Conservation (phyloP, 768 basidiomycete genomes). For the Suillus lakei region DNA sequence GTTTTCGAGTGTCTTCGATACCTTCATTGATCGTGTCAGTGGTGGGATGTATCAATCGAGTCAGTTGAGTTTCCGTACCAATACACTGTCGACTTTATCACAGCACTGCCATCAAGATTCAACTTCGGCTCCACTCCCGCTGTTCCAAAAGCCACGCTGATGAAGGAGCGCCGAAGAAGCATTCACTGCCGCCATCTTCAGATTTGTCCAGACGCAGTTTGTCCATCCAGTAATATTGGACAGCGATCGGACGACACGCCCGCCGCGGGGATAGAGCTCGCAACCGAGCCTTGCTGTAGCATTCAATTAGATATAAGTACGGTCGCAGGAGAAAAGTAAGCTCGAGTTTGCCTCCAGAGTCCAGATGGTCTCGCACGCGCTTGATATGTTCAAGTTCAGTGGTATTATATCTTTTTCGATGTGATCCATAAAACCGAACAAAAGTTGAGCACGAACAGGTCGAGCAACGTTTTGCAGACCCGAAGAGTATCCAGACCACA, state of each 20-base stretch:
- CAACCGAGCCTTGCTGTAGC: conserved; percentile 18
- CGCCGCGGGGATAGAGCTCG: conserved; percentile 20
- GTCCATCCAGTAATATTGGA: conserved; percentile 22
- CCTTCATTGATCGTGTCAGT: conserved; percentile 17
- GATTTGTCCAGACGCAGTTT: conserved; percentile 15
- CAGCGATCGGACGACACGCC: conserved; percentile 17
- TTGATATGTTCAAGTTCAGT: conserved; percentile 21
- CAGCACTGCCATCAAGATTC: not conserved
- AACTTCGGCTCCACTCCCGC: not conserved
- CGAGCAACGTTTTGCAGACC: conserved; percentile 22
- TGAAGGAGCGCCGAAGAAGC: conserved; percentile 2
- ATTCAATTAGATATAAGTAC: not conserved
- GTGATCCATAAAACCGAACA: conserved; percentile 19
- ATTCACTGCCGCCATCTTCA: conserved; percentile 23
- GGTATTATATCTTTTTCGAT: conserved; percentile 22
- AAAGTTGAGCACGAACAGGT: conserved; percentile 25
- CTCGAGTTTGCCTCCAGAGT: conserved; percentile 19
- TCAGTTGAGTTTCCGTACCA: conserved; percentile 19
- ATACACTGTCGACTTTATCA: conserved; percentile 11
- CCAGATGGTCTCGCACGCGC: conserved; percentile 20
- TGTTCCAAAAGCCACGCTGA: not conserved
- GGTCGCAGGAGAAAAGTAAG: not conserved
- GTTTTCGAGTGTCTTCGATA: conserved; percentile 8
- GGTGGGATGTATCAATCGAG: conserved; percentile 4
- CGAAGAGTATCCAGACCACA: conserved; percentile 15